A percentile compares a stretch with the other conserved stretches of the same genome.
Evolutionary conservation across 164 flowering plant species (phyloP).

Genomic region (Vitis labrusca): DNA sequence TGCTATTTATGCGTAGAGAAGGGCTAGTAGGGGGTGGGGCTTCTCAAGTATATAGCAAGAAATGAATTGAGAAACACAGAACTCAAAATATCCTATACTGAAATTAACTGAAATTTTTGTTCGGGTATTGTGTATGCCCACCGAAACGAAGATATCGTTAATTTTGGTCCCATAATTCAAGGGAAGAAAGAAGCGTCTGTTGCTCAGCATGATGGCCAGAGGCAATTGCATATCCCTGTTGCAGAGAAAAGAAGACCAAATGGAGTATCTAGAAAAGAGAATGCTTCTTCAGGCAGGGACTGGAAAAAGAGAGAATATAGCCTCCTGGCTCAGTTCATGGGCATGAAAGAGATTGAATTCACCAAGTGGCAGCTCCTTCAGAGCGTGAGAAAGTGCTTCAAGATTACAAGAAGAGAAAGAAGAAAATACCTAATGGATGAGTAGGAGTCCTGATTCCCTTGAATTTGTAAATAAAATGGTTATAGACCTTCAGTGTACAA

Average conservation of each 20-base stretch:
- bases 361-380: constrained; percentile 62
- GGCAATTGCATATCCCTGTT: constrained; percentile 9
- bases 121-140: constrained; percentile 87
- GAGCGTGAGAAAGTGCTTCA: constrained; percentile 58
- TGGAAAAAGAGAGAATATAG: constrained; percentile 50
- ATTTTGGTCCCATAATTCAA: constrained; percentile 39
- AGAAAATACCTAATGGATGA: constrained; percentile 38
- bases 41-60: too few relatives aligned
- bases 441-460: background rate
- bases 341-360: constrained; percentile 71
- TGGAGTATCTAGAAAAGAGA: constrained; percentile 16
- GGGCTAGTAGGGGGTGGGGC: too few relatives aligned
- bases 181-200: constrained; percentile 17
- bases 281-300: constrained; percentile 21
- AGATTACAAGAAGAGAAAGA: constrained; percentile 57
- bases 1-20: background rate
- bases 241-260: constrained; percentile 17
- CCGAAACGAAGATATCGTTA: constrained; percentile 83
- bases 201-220: constrained; percentile 8
- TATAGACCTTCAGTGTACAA: background rate
- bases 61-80: too few relatives aligned
- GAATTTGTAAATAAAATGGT: background rate
- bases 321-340: constrained; percentile 62
- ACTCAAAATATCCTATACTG: too few relatives aligned
- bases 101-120: background rate